These are phyloP conservation scores for Jatropha podagrica DNA, from an alignment of 441 rosid genomes.

Conservation along the genomic window DNA sequence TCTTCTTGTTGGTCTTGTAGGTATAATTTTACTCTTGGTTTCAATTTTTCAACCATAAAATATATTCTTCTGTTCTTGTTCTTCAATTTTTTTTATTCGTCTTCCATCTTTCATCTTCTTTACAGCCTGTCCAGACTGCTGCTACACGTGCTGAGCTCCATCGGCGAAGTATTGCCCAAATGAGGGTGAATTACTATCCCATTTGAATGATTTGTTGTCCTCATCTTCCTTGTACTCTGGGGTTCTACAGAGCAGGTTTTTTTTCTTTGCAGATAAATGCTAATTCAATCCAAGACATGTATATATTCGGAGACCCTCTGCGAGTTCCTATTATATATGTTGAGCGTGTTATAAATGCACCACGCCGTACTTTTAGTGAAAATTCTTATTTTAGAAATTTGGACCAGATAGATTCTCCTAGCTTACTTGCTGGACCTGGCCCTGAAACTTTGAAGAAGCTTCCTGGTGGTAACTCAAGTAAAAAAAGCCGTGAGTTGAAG, in stretches of 20 bases:
- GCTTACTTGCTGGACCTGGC: constrained; percentile 25
- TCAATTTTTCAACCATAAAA: background rate
- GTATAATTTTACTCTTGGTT: constrained; percentile 8
- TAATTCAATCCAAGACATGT: constrained; percentile 85
- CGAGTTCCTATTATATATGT: constrained; percentile 75
- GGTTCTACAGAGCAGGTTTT: constrained; percentile 16
- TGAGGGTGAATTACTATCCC: constrained; percentile 56
- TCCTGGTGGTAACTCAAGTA: constrained; percentile 26
- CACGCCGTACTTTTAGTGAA: constrained; percentile 71
- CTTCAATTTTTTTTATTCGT: constrained; percentile 18
- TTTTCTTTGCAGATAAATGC: constrained; percentile 71
- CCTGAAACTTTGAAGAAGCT: constrained; percentile 34
- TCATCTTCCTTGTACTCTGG: constrained; percentile 15
- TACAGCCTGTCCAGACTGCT: constrained; percentile 78
- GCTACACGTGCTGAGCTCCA: constrained; percentile 91
- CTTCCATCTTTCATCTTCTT: constrained; percentile 16
- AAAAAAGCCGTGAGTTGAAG: constrained; percentile 55
- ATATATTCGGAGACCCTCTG: constrained; percentile 77
- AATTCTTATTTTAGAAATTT: constrained; percentile 64
- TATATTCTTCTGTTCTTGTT: constrained; percentile 15
- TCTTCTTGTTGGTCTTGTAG: constrained; percentile 1
- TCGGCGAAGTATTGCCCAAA: constrained; percentile 88
- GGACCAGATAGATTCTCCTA: constrained; percentile 45
- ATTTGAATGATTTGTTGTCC: background rate
- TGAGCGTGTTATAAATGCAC: constrained; percentile 78